Conservation (phyloP, 148 eudicot genomes). For the Persicaria maculosa region DNA sequence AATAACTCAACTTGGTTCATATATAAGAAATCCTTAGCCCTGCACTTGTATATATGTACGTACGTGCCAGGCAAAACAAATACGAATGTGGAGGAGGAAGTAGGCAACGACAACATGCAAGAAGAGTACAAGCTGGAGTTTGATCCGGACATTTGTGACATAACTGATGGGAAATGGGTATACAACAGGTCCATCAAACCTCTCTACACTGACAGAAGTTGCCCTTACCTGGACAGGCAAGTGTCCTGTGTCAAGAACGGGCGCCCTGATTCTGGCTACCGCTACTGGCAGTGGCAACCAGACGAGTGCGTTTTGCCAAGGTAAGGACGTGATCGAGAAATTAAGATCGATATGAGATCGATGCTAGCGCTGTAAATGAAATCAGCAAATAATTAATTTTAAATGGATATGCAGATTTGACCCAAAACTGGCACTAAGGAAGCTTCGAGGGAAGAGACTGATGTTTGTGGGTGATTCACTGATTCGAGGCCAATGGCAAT, state of each 20-base stretch:
- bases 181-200: conserved; percentile 43
- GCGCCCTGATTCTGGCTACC: conserved; percentile 57
- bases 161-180: conserved; percentile 52
- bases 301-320: conserved; percentile 79
- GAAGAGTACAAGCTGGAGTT: conserved; percentile 58
- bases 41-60: neutral
- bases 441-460: conserved; percentile 75
- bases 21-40: neutral
- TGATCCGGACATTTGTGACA: conserved; percentile 53
- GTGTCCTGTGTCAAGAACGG: conserved; percentile 74
- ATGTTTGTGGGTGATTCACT: conserved; percentile 95
- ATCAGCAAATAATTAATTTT: too few species aligned
- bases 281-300: conserved; percentile 87
- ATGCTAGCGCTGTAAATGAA: too few species aligned
- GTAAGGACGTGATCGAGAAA: too few species aligned
- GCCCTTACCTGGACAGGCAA: conserved; percentile 78
- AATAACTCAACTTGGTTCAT: neutral
- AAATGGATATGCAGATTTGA: conserved; percentile 47
- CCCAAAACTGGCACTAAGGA: conserved; percentile 54
- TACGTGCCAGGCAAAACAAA: conserved; percentile 12
- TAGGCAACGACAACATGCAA: conserved; percentile 13
- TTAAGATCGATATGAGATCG: too few species aligned
- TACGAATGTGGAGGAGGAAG: conserved; percentile 17
- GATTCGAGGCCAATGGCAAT: conserved; percentile 90
- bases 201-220: conserved; percentile 49